These are phyloP conservation scores for Tetradesmus lagerheimii DNA, from an alignment of 139 green algal genomes.

Conservation along the genomic window DNA sequence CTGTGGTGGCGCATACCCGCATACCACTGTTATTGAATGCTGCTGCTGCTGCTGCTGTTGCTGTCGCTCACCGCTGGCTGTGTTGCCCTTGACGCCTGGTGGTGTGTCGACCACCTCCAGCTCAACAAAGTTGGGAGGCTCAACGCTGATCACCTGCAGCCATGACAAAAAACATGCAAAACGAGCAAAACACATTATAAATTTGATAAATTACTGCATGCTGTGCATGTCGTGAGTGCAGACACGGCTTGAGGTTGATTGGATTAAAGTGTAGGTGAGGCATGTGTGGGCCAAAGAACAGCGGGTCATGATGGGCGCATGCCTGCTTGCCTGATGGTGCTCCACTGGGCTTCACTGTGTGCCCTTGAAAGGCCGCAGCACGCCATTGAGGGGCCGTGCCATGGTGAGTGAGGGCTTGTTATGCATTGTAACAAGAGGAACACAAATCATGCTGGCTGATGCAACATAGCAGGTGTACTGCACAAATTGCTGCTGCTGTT, in stretches of 20 bases:
- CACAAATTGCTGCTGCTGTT: neutral
- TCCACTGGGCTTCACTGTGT: constrained; percentile 24
- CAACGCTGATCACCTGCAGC: constrained; percentile 87
- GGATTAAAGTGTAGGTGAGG: no score
- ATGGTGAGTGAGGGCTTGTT: constrained; percentile 25
- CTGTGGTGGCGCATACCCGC: no score
- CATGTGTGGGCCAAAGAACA: constrained; percentile 41
- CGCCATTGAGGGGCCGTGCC: neutral
- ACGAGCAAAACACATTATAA: neutral
- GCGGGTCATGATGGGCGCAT: constrained; percentile 13
- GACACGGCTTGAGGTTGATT: no score
- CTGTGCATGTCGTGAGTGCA: no score
- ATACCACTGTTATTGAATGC: no score
- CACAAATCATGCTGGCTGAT: neutral
- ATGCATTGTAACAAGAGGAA: no score
- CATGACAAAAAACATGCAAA: neutral
- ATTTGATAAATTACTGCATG: no score
- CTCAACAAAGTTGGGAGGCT: constrained; percentile 86
- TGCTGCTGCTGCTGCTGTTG: no score
- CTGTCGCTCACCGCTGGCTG: constrained; percentile 54
- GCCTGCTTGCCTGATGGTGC: constrained; percentile 44
- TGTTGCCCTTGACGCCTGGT: constrained; percentile 95
- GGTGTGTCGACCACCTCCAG: constrained; percentile 87
- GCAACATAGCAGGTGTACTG: neutral
- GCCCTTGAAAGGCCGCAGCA: constrained; percentile 35